These are phyloP conservation scores for Aureoboletus auriporus DNA, from an alignment of 768 basidiomycete genomes.

Conservation along the genomic window DNA sequence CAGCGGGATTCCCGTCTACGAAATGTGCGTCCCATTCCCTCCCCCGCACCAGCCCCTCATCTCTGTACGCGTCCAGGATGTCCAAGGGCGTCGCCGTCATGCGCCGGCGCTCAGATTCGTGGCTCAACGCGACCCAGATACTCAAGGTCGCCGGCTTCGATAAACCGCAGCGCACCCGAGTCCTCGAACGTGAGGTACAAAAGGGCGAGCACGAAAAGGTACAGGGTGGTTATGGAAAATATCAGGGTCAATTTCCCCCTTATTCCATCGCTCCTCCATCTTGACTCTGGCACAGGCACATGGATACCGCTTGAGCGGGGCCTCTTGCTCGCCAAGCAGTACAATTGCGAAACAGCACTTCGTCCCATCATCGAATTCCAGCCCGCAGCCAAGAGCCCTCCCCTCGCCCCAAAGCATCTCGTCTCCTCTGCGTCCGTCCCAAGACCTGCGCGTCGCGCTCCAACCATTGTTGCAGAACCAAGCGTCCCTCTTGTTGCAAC, in stretches of 20 bases:
- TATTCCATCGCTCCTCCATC: not conserved
- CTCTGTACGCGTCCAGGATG: conserved; percentile 63
- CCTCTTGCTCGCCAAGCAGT: conserved; percentile 80
- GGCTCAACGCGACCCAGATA: conserved; percentile 99
- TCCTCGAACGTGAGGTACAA: conserved; percentile 96
- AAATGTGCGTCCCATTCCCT: conserved; percentile 63
- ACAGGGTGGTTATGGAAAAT: conserved; percentile 98
- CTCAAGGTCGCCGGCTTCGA: conserved; percentile 99
- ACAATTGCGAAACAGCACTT: conserved; percentile 82
- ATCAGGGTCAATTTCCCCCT: conserved; percentile 72
- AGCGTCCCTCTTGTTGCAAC: conserved; percentile 37
- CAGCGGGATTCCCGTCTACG: conserved; percentile 89
- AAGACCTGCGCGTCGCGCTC: conserved; percentile 26
- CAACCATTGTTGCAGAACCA: conserved; percentile 16
- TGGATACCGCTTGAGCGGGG: conserved; percentile 98
- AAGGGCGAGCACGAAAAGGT: conserved; percentile 99
- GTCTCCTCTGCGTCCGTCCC: conserved; percentile 59
- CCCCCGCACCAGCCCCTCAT: conserved; percentile 34
- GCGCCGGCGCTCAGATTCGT: conserved; percentile 92
- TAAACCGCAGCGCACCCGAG: conserved; percentile 96
- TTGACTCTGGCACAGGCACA: conserved; percentile 59
- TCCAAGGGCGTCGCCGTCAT: conserved; percentile 96
- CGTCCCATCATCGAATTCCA: conserved; percentile 94
- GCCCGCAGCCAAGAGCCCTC: conserved; percentile 85
- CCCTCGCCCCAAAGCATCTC: conserved; percentile 93